Evolutionary conservation across 805 yeast species (phyloP), one percentile per base, ranked within the genome.

Genomic region (Suhomyces kilbournensis): DNA sequence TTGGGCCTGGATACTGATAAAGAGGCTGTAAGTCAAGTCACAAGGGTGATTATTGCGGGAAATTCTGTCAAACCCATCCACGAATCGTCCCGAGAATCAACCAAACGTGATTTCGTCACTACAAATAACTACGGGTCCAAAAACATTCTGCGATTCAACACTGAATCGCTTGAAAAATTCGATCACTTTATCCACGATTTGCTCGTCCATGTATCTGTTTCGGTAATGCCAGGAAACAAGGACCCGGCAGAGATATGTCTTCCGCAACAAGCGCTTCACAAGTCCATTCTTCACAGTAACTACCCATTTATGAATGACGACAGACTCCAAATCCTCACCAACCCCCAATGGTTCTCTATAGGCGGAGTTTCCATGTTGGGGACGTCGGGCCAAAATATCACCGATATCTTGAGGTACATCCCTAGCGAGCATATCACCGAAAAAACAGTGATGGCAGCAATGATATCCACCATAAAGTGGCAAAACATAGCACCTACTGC

Each of bases 201-300:
- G 1, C 69, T 85, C 2, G 67, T 75, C 7, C 74, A 86, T 1
- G 68, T 90, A 15, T 87, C 96, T 0, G 83, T 92, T 6, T 80
- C 86, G 43, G 60, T 94, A 2, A 77, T 94, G 84, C 96, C 99
- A 0, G 98, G 99, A 4, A 79, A 73, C 7, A 69, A 77, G 3
- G 99, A 94, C 66, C 97, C 97, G 0, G 84, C 90, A n/a, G 96
- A 88, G 55, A 71, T 79, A 15, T 81, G 92, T 47, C 68, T 90
- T 52, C 99, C 99, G 0, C 97, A 94, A 67, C 96, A 88, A 66
- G 88, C 96, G 2, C 64, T 94, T n/a, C 97, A 93, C 65, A 75
- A 75, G 49, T 86, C 96, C 0, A 76, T 93, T 52, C 84, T 94
- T 60, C 72, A 75, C 3, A 63, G 67, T 12, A 72, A 80, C 19